phyloP scores from a whole-genome alignment of 2,329 filamentous ascomycete species.

The Sclerotinia borealis region DNA sequence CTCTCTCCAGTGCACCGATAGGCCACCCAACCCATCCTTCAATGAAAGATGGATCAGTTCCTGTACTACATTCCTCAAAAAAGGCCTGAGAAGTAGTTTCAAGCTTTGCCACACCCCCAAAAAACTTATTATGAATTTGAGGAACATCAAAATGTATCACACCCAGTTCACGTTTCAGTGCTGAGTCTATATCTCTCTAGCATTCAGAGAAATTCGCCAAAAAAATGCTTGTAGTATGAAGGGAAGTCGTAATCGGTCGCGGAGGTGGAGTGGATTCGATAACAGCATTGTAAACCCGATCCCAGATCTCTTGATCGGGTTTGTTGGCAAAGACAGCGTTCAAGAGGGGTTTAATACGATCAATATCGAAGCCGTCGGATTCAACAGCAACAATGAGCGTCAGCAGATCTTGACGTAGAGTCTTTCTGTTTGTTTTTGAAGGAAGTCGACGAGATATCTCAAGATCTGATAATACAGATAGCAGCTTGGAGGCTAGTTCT shows the following conservation, averaged over 20 bases:
- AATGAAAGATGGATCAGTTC: neutral
- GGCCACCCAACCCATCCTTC: neutral
- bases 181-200: neutral
- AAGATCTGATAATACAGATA: neutral
- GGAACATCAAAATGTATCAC: constrained; percentile 18
- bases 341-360: constrained; percentile 16
- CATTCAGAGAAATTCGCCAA: constrained; percentile 17
- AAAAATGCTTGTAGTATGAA: constrained; percentile 12
- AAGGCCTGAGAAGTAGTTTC: neutral
- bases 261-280: constrained; percentile 17
- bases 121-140: constrained; percentile 14
- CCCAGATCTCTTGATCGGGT: constrained; percentile 16
- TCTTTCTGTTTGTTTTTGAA: constrained; percentile 14
- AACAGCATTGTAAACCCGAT: neutral
- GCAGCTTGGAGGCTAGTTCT: neutral
- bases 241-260: constrained; percentile 1
- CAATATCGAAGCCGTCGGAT: constrained; percentile 5
- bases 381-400: neutral
- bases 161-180: constrained; percentile 23
- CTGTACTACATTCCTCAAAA: neutral
- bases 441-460: constrained; percentile 14
- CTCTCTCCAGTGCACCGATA: constrained; percentile 14
- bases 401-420: neutral
- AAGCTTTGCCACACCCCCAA: neutral
- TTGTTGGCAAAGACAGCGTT: constrained; percentile 16